Base-by-base conservation (phyloP, 768 basidiomycete species). In the Macrolepiota albuminosa region DNA sequence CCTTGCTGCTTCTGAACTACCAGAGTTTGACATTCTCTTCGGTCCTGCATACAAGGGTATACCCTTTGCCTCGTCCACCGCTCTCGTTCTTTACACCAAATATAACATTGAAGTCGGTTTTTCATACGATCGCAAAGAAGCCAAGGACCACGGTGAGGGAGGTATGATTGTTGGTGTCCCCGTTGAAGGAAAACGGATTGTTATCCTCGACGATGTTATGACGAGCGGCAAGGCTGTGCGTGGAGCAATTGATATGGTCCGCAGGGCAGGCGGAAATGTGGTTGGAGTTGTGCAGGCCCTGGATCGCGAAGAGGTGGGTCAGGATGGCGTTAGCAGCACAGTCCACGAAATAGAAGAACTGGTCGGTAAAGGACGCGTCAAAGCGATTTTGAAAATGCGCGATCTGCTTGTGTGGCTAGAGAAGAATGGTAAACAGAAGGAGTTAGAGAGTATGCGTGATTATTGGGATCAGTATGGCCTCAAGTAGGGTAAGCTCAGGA, bases 1-100 rank as follows among this genome's bases (percentile, higher is more conserved):
- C 0, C 74, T 78, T 37, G 58, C 69, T 13, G 63, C 72, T 2
- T 11, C 59, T 63, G 24, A 63, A 67, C 63, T 81, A 5, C 81
- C 80, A 11, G 57, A 70, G 33, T 83, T 95, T 66, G 92, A 96
- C 65, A 83, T 98, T 48, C 81, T 98, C 37, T 97, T 98, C 66
- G 96, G 96, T 0, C 96, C 96, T 0, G 95, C 96, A 2, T 98
- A 98, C 78, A 98, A 98, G 76, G 96, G 94, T 29, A 98, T 98
- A 68, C 83, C 95, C 0, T 85, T 99, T 54, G 95, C 95, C 0
- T 89, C 95, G 0, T 82, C 89, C 37, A 91, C 95, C 3, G 80
- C 89, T 3, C 80, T 95, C 21, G 79, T 87, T 24, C 80, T 99
- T 39, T 81, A 87, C 58, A 81, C 87, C 13, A 78, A 84, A 50